Conservation (phyloP, 202 grass and related monocot genomes). For the Schoenoplectus triqueter region DNA sequence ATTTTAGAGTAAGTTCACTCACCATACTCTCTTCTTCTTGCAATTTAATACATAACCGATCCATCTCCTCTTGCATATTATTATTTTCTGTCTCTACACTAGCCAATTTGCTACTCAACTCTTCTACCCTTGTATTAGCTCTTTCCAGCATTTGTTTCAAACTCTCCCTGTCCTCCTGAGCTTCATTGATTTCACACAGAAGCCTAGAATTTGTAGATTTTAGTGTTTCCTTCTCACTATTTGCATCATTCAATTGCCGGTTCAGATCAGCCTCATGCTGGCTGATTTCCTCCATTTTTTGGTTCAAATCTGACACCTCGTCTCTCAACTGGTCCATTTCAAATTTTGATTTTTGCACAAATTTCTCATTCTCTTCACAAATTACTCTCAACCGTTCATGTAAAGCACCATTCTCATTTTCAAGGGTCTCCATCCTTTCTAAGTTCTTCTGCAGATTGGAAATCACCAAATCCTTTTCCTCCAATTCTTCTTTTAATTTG, state of each 20-base stretch:
- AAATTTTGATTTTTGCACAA: constrained; percentile 25
- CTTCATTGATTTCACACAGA: constrained; percentile 47
- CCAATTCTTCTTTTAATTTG: constrained; percentile 29
- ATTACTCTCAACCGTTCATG: constrained; percentile 11
- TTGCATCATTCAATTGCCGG: constrained; percentile 51
- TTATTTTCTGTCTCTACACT: constrained; percentile 51
- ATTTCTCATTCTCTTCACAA: constrained; percentile 19
- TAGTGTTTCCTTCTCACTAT: constrained; percentile 53
- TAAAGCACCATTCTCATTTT: constrained; percentile 24
- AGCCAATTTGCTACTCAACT: constrained; percentile 51
- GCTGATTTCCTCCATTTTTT: constrained; percentile 47
- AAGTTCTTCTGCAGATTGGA: constrained; percentile 17
- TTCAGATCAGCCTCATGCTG: constrained; percentile 50
- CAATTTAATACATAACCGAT: constrained; percentile 43
- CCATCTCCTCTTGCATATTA: constrained; percentile 44
- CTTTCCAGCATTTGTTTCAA: constrained; percentile 34
- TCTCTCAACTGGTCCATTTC: constrained; percentile 39
- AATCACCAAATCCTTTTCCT: constrained; percentile 33
- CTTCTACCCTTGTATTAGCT: constrained; percentile 35
- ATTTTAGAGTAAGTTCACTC: constrained; percentile 16
- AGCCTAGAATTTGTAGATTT: constrained; percentile 49
- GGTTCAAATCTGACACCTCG: constrained; percentile 31
- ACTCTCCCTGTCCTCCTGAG: constrained; percentile 40
- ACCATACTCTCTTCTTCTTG: constrained; percentile 51
- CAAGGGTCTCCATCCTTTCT: constrained; percentile 24